Evolutionary conservation across 805 yeast species (phyloP), one percentile per base, ranked within the genome.

Genomic region (Suhomyces faveliae): DNA sequence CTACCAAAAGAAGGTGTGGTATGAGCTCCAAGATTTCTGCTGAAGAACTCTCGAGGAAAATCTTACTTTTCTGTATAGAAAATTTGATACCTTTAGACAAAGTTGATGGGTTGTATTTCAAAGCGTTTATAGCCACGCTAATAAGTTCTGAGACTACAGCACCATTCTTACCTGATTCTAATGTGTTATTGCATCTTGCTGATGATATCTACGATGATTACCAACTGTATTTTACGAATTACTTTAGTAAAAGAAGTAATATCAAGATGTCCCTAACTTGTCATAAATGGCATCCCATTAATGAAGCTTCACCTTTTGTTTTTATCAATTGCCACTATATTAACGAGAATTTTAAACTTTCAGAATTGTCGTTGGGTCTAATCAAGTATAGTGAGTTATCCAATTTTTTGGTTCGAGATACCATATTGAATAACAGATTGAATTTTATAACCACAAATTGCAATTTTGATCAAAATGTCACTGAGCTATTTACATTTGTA

Each of bases 321-420:
- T 58, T 60, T 37, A 46, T 57, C 15, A 54, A 55, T 40, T 50
- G 53, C 15, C 61, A 56, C 20, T 62, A 53, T 40, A 50, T 61
- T 35, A 53, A 59, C 43, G 47, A 50, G 3, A 41, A 48, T 8
- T 62, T 51, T 40, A 43, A 43, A 2, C 41, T 49, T 15, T 53
- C 59, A 44, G 61, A 60, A 27, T 27, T 62, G 9, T 58, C 65
- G 2, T 47, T 62, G 27, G 61, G 63, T 1, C 46, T 62, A 6
- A 51, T 62, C 33, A 50, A 52, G 25, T 45, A 45, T 17, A 42
- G 45, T 19, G 52, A 58, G 20, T 37, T 37, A 5, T 37, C 40
- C 4, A 37, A 37, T 21, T 37, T 37, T 6, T 21, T 37, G 9
- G 40, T 37, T 15, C 9, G 40, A 37, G 40, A 37, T 15, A 20